phyloP scores from a whole-genome alignment of 1,284 basidiomycete genomes.

The Heliocybe sulcata region DNA sequence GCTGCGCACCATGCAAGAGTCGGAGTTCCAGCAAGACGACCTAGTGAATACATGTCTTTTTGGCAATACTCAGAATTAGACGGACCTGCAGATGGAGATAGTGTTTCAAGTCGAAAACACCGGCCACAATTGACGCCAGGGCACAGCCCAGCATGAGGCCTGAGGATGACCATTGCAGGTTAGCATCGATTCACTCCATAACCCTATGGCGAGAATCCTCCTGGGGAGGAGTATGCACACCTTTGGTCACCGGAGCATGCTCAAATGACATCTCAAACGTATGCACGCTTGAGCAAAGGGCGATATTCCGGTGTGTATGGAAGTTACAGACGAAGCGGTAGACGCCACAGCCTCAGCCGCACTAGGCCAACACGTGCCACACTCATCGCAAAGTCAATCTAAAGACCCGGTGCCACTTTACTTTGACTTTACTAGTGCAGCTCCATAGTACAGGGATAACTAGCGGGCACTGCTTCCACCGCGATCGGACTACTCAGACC shows the following conservation, averaged over 20 bases:
- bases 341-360: background rate
- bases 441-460: background rate
- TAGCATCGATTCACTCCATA: background rate
- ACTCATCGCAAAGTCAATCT: background rate
- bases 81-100: conserved; percentile 77
- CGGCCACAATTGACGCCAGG: conserved; percentile 61
- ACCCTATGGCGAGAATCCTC: background rate
- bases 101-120: conserved; percentile 81
- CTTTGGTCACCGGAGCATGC: conserved; percentile 75
- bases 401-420: background rate
- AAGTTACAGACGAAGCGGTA: background rate
- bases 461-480: background rate
- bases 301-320: background rate
- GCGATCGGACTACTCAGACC: background rate
- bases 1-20: conserved; percentile 14
- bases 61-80: conserved; percentile 12
- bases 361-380: background rate
- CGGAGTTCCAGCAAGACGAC: conserved; percentile 4
- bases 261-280: conserved; percentile 60
- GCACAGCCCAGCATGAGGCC: conserved; percentile 73
- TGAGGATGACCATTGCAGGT: conserved; percentile 22
- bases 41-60: conserved; percentile 6
- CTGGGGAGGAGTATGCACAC: conserved; percentile 24
- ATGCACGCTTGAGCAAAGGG: background rate
- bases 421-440: background rate